Evolutionary conservation across 2,329 filamentous ascomycete genomes (phyloP), one percentile per base, ranked within the genome.

Genomic region (Neoarthrinium moseri): DNA sequence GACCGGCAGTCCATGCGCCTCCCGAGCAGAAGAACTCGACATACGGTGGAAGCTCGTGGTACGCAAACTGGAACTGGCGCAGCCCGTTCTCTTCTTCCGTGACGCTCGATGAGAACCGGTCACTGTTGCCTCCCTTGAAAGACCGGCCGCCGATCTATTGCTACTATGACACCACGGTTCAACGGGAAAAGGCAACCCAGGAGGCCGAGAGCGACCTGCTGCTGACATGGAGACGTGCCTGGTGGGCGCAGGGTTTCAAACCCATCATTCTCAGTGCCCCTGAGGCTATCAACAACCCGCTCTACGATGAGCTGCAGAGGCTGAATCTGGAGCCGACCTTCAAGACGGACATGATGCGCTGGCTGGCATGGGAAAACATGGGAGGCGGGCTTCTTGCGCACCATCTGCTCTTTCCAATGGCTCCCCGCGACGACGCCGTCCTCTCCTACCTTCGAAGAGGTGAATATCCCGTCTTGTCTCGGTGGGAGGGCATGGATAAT

Each of bases 291-390:
- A 84, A 83, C 59, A 94, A 96, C 60, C 88, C 88, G 1, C 69
- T 88, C 17, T 96, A 92, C 62, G 75, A 83, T 53, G 74, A 84
- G 43, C 70, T 95, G 43, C 84, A 91, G 63, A 66, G 65, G 26
- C 55, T 81, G 47, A 70, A 81, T n/a, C 59, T 91, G 23, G 75
- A 84, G n/a, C 62, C 74, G 0, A 72, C 70, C 1, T 66, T 94
- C 48, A 84, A 86, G 63, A 71, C 70, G 12, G 89, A 95, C 51
- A 60, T 96, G 24, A 84, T 89, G 74, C 78, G 87, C 52, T 96
- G 91, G 91, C 70, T 96, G 50, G 92, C 92, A 0, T 99, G 92
- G 91, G 89, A 89, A 44, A 84, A 86, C 49, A 94, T 96, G 89
- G 86, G 86, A 11, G 86, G 84, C 15, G 94, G 94, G 2, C 70